Percentiles rank a stretch among this genome's conserved stretches.
These are phyloP conservation scores for Inonotus hispidus DNA, from an alignment of 1,284 basidiomycete species.

Conservation along the genomic window DNA sequence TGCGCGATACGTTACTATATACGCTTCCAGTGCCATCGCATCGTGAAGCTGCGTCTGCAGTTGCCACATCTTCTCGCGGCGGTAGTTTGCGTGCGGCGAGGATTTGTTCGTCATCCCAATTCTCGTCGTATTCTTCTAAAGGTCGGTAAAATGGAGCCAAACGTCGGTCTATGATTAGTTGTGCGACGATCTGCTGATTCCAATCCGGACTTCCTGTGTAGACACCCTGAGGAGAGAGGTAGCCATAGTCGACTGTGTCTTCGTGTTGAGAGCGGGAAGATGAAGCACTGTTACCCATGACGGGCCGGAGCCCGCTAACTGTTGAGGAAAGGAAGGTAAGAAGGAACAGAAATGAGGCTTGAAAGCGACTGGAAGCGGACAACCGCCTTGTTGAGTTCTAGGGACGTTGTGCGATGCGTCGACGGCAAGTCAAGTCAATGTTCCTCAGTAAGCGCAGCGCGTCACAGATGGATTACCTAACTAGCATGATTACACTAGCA, in stretches of 20 bases:
- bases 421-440: background rate
- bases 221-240: slow-evolving; percentile 83
- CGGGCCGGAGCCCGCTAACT: slow-evolving; percentile 12
- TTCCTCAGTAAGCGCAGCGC: slow-evolving; percentile 2
- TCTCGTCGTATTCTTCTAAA: slow-evolving; percentile 86
- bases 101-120: slow-evolving; percentile 82
- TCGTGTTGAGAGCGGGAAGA: slow-evolving; percentile 67
- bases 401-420: slow-evolving; percentile 11
- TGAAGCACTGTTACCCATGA: slow-evolving; percentile 76
- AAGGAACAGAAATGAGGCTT: slow-evolving; percentile 19
- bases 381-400: slow-evolving; percentile 1
- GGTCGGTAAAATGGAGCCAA: slow-evolving; percentile 96
- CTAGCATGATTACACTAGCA: background rate
- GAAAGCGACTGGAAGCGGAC: slow-evolving; percentile 14
- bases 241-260: slow-evolving; percentile 77
- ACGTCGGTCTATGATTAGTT: slow-evolving; percentile 81
- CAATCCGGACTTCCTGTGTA: slow-evolving; percentile 88
- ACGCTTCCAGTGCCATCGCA: slow-evolving; percentile 27
- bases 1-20: slow-evolving; percentile 23
- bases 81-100: slow-evolving; percentile 67
- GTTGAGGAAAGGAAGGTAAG: slow-evolving; percentile 10
- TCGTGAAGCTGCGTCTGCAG: slow-evolving; percentile 25
- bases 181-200: slow-evolving; percentile 82
- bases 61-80: slow-evolving; percentile 39
- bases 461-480: slow-evolving; percentile 2